Evolutionary conservation across 2,329 filamentous ascomycete species (phyloP).

Genomic region (Fusarium sp.): DNA sequence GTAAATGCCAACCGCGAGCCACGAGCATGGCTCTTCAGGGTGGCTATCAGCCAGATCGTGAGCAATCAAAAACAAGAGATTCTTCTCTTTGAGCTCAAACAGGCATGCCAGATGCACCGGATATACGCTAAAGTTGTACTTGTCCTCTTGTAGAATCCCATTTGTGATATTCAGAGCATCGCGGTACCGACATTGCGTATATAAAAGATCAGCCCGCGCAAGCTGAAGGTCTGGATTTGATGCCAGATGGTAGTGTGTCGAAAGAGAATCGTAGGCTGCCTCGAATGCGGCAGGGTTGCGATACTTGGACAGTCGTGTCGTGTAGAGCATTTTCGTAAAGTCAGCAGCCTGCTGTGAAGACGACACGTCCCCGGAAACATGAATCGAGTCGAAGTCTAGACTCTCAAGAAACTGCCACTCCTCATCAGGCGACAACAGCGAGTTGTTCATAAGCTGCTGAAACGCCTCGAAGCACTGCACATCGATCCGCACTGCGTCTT

Average conservation of each 20-base stretch:
- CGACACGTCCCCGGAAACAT: conserved; percentile 72
- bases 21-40: conserved; percentile 90
- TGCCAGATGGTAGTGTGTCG: conserved; percentile 90
- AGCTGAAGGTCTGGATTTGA: conserved; percentile 91
- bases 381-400: conserved; percentile 89
- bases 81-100: conserved; percentile 87
- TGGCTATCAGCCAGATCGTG: conserved; percentile 94
- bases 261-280: conserved; percentile 88
- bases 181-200: conserved; percentile 93
- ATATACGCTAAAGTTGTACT: conserved; percentile 90
- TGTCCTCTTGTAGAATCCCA: conserved; percentile 83
- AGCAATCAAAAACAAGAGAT: conserved; percentile 89
- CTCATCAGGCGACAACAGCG: conserved; percentile 87
- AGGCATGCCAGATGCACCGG: conserved; percentile 93
- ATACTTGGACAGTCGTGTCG: conserved; percentile 94
- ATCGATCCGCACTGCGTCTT: conserved; percentile 95
- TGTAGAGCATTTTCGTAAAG: conserved; percentile 97
- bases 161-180: conserved; percentile 88
- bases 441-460: conserved; percentile 97
- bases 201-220: conserved; percentile 89
- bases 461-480: conserved; percentile 99
- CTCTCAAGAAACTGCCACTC: conserved; percentile 91
- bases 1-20: conserved; percentile 95
- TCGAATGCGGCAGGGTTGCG: conserved; percentile 86
- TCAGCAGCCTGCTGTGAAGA: conserved; percentile 87